Evolutionary conservation across 331 rosid genomes (phyloP).

Genomic region (Acacia concinna): DNA sequence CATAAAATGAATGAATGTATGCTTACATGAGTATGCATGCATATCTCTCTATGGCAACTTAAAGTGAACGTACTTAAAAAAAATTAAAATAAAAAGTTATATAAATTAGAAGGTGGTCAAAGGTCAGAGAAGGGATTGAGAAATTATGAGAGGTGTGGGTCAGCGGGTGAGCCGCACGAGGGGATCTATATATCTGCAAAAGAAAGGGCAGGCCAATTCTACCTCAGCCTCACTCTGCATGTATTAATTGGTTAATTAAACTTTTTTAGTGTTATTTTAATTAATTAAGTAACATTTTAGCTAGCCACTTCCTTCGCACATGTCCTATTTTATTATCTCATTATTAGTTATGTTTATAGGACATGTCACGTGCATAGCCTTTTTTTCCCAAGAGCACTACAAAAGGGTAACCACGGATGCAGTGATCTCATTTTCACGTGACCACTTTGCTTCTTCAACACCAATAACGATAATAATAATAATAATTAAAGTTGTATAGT

Average conservation of each 20-base stretch:
- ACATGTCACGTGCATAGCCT: slow-evolving; percentile 51
- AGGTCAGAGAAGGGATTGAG: slow-evolving; percentile 49
- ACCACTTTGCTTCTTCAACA: not conserved
- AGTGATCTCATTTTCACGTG: not conserved
- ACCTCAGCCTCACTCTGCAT: slow-evolving; percentile 45
- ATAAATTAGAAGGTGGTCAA: slow-evolving; percentile 46
- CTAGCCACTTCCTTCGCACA: slow-evolving; percentile 28
- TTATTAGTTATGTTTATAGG: slow-evolving; percentile 33
- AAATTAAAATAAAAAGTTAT: not conserved
- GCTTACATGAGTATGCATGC: too few species aligned
- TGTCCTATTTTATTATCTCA: slow-evolving; percentile 33
- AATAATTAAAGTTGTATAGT: too few species aligned
- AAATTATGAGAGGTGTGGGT: slow-evolving; percentile 46
- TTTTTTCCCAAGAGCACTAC: slow-evolving; percentile 36
- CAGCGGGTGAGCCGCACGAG: slow-evolving; percentile 90
- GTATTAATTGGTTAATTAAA: not conserved
- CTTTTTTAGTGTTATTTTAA: not conserved
- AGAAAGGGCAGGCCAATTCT: slow-evolving; percentile 31
- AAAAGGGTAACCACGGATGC: not conserved
- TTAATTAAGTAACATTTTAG: slow-evolving; percentile 5
- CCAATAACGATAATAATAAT: not conserved
- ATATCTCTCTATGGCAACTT: not conserved
- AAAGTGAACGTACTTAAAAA: not conserved
- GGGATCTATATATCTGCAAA: slow-evolving; percentile 56
- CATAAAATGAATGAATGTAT: too few species aligned